A percentile compares a stretch with the other conserved stretches of the same genome.
These are phyloP conservation scores for Pyrrhoderma noxium DNA, from an alignment of 1,284 basidiomycete species.

Conservation along the genomic window DNA sequence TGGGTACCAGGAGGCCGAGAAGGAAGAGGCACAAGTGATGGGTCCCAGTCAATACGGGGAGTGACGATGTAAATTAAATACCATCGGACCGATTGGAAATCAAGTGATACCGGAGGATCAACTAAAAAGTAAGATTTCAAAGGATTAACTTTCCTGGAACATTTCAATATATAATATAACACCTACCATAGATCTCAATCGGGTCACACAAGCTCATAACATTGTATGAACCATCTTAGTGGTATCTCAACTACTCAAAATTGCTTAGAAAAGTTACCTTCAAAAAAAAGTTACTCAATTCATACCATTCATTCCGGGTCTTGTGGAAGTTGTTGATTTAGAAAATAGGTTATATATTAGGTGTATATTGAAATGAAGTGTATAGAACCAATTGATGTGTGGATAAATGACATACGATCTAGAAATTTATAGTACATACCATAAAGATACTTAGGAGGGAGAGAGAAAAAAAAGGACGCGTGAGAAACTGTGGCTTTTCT, in stretches of 20 bases:
- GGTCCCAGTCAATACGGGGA: slow-evolving; percentile 81
- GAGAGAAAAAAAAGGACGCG: too few relatives aligned
- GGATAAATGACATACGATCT: too few relatives aligned
- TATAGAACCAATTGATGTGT: too few relatives aligned
- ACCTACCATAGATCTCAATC: slow-evolving; percentile 81
- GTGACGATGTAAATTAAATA: slow-evolving; percentile 73
- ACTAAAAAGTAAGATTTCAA: slow-evolving; percentile 39
- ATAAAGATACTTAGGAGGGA: too few relatives aligned
- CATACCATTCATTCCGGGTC: slow-evolving; percentile 78
- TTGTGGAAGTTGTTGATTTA: too few relatives aligned
- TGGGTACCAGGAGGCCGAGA: slow-evolving; percentile 34
- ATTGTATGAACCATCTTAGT: slow-evolving; percentile 94
- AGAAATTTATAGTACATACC: too few relatives aligned
- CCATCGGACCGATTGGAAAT: slow-evolving; percentile 57
- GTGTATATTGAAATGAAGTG: too few relatives aligned
- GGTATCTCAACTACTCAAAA: slow-evolving; percentile 48
- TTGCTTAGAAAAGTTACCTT: slow-evolving; percentile 30
- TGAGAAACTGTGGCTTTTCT: too few relatives aligned
- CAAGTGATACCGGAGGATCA: slow-evolving; percentile 52
- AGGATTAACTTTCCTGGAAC: too few relatives aligned
- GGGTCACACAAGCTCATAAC: slow-evolving; percentile 83
- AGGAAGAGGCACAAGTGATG: slow-evolving; percentile 71
- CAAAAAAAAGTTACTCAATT: slow-evolving; percentile 22
- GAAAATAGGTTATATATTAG: too few relatives aligned
- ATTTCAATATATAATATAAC: background rate